A percentile compares a stretch with the other conserved stretches of the same genome.
phyloP scores from a whole-genome alignment of 257 asterid genomes.

The Solanum bukasovii region DNA sequence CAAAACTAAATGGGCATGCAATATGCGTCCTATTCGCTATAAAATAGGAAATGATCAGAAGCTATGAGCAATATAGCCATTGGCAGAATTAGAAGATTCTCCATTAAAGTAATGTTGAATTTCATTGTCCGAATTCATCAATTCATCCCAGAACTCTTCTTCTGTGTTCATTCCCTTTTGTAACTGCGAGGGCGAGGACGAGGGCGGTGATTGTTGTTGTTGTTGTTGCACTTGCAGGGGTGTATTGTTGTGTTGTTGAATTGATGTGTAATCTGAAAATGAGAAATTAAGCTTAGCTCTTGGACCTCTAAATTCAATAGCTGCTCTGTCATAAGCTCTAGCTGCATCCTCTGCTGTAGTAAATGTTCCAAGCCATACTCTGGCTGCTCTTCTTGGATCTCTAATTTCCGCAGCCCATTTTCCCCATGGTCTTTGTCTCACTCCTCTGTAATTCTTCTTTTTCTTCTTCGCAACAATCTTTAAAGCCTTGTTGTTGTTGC shows the following conservation, averaged over 20 bases:
- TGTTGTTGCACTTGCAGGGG: neutral
- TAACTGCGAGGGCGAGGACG: neutral
- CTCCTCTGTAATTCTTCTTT: constrained; percentile 5
- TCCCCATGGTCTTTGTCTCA: constrained; percentile 6
- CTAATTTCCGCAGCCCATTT: constrained; percentile 18
- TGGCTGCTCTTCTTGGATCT: neutral
- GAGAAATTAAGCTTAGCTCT: constrained; percentile 45
- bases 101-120: constrained; percentile 32
- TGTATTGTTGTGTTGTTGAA: neutral
- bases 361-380: constrained; percentile 17
- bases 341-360: constrained; percentile 11
- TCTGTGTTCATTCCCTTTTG: constrained; percentile 2
- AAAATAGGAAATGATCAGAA: neutral
- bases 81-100: constrained; percentile 28
- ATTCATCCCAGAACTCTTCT: neutral
- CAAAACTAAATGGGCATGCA: neutral
- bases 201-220: too few species aligned
- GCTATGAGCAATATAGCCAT: neutral
- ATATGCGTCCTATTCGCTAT: too few species aligned
- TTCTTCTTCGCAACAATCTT: constrained; percentile 5
- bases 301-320: constrained; percentile 11
- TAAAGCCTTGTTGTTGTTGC: neutral
- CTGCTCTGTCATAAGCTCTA: constrained; percentile 14
- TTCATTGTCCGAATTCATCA: constrained; percentile 29
- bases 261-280: constrained; percentile 42